Evolutionary conservation across 192 early-diverging fungal species (phyloP), one percentile per base, ranked within the genome.

Genomic region (Coemansia sp.): DNA sequence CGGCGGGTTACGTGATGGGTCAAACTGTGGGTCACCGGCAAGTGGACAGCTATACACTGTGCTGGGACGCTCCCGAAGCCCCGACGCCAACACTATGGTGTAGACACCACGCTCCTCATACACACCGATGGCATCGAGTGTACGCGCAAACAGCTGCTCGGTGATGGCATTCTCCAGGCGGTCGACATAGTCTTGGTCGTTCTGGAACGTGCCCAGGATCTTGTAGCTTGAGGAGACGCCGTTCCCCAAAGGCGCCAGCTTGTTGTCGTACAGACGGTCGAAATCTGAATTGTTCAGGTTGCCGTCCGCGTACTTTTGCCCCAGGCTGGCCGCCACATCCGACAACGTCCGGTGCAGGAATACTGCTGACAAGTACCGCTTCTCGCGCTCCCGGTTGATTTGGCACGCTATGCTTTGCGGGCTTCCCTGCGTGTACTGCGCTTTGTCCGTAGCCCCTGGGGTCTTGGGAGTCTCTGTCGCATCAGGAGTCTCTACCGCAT

Each of bases 61-160:
- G 3, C 14, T 13, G 0, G 60, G 68, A 5, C 45, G 47, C 25
- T 42, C 19, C 2, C 22, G 7, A 9, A 64, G 21, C 12, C 56
- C 61, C 8, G 52, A 44, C 4, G 56, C 61, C 33, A 64, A n/a
- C 13, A 72, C 68, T n/a, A 64, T 18, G 2, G 68, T 64, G 29
- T 72, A 72, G 7, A 60, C 47, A 0, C 68, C 68, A 10, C 20
- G n/a, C 9, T 27, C 20, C 39, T 56, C 44, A 14, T 56, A 53
- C 9, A 72, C 1, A 10, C 68, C 68, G 7, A 72, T 53, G 1
- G 68, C 68, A 12, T 72, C 60, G 41, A 72, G 50, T 10, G 58
- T 53, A 25, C 56, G 56, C 0, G 48, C 52, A 72, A 72, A 60
- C 19, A 72, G 34, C 25, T 50, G n/a, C 21, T 39, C 41, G 16